These are phyloP conservation scores for Bruguiera gymnorhiza DNA, from an alignment of 345 rosid genomes.

Conservation along the genomic window DNA sequence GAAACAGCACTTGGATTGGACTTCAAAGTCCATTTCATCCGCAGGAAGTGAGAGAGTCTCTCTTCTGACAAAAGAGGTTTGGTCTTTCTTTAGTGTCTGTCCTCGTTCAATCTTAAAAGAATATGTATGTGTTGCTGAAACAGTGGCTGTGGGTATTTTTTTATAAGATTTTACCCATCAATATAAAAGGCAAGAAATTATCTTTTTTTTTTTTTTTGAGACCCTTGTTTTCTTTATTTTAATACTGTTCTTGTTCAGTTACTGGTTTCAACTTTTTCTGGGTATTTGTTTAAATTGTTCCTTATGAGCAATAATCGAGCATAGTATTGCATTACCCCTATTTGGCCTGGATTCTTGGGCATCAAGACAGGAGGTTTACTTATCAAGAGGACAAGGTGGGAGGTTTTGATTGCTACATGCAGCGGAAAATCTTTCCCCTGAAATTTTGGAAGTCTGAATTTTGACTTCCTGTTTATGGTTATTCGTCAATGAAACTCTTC, in stretches of 20 bases:
- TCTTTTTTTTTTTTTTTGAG: not conserved
- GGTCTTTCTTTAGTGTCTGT: not conserved
- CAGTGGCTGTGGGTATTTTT: not conserved
- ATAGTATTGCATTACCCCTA: not conserved
- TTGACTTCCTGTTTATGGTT: too few relatives aligned
- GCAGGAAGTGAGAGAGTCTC: slow-evolving; percentile 53
- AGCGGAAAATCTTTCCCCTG: not conserved
- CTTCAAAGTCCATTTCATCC: slow-evolving; percentile 42
- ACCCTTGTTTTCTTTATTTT: slow-evolving; percentile 8
- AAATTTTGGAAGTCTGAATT: too few relatives aligned
- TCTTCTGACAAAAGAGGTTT: slow-evolving; percentile 56
- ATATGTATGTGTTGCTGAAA: not conserved
- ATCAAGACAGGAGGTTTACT: not conserved
- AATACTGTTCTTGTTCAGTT: not conserved
- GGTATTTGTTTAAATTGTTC: slow-evolving; percentile 13
- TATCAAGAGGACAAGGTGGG: too few relatives aligned
- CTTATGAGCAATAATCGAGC: not conserved
- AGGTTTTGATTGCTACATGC: not conserved
- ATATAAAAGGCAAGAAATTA: not conserved
- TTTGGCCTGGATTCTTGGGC: not conserved
- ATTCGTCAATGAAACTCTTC: too few relatives aligned
- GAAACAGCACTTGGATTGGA: slow-evolving; percentile 53
- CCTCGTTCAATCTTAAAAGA: not conserved
- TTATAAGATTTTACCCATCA: not conserved
- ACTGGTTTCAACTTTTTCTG: slow-evolving; percentile 1